These are phyloP conservation scores for Larix kaempferi DNA, from an alignment of 75 land plant species.

Conservation along the genomic window DNA sequence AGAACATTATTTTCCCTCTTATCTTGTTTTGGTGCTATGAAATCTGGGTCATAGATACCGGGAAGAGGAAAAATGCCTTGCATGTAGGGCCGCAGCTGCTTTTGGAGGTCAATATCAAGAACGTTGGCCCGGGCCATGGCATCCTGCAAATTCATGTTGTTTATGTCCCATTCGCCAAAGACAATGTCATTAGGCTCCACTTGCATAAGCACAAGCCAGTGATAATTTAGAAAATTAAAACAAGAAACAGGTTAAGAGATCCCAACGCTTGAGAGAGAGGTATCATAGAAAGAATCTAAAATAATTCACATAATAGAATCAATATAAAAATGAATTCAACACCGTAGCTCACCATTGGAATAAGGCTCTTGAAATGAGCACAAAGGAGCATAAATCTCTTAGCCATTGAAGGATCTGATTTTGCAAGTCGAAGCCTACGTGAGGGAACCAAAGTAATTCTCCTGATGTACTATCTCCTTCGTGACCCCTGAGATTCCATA, in stretches of 20 bases:
- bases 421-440: too few species aligned
- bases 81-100: conserved; percentile 91
- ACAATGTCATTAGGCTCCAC: conserved; percentile 90
- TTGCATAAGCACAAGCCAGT: conserved; percentile 16
- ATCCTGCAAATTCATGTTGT: conserved; percentile 83
- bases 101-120: conserved; percentile 87
- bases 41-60: conserved; percentile 89
- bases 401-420: too few species aligned
- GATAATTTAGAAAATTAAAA: too few species aligned
- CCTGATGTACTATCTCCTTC: too few species aligned
- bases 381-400: too few species aligned
- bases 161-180: conserved; percentile 96
- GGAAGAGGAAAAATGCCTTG: conserved; percentile 88
- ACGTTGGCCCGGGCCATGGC: conserved; percentile 92
- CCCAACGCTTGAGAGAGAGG: too few species aligned
- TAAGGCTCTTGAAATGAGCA: conserved; percentile 93
- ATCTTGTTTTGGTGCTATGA: conserved; percentile 89
- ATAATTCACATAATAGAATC: not conserved
- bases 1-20: conserved; percentile 76
- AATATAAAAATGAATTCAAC: not conserved
- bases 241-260: too few species aligned
- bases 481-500: too few species aligned
- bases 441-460: too few species aligned
- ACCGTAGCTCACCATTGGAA: conserved; percentile 70
- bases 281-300: not conserved